Evolutionary conservation across 345 rosid species (phyloP), one percentile per base, ranked within the genome.

Genomic region (Rubroshorea leprosula): DNA sequence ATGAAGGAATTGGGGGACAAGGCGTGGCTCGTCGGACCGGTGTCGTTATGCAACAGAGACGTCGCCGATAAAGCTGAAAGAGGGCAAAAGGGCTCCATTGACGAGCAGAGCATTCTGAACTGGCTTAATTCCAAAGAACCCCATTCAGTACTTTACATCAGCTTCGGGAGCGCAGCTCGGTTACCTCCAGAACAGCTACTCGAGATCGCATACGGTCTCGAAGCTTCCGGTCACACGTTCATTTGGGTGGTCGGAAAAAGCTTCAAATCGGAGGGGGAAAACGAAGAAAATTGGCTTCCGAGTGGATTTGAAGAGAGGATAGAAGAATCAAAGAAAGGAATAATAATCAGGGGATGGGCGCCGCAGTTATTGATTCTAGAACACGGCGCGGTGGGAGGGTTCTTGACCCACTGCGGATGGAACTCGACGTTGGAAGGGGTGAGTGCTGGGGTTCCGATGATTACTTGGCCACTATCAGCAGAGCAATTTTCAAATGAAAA

Each of bases 351-450:
- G 17, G 85, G 83, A 19, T 80, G 85, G 88, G 85, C 80, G 0
- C 81, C 88, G 0, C 83, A 81, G 54, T 12, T 76, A 52, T 17
- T 76, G 68, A 76, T 81, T 21, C 51, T 81, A 6, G 77, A 71
- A 6, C 84, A 79, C 60, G 46, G 25, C 2, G 68, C 84, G 1
- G 54, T 75, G 1, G 82, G 80, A 19, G 82, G 80, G 6, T 82
- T 79, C 55, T 22, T 82, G 68, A 74, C 80, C 0, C 87, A 74
- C 35, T 82, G 84, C 5, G 84, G 84, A 12, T 79, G 82, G 84
- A 82, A 82, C 51, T 76, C 78, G 0, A 62, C 71, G 0, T 54
- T 82, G 11, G 79, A 79, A 58, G 80, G 70, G 0, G 68, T 76
- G 22, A 25, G 60, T 48, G 55, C 74, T 0, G 75, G 85, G 5